Conservation (phyloP, 1,284 basidiomycete species). For the Coniferiporia weirii region DNA sequence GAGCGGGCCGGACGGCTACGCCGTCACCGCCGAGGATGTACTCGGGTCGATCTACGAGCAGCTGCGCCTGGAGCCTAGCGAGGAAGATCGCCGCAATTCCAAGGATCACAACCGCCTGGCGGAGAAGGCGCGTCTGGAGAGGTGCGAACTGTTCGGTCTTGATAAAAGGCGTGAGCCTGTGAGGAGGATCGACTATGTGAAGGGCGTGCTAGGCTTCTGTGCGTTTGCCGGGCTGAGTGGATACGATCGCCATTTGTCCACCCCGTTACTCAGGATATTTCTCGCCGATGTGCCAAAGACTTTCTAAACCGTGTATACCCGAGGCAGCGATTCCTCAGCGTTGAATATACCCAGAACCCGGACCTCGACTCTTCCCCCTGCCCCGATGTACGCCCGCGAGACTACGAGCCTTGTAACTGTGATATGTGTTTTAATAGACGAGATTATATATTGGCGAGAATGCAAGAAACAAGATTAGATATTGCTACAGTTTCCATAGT, state of each 20-base stretch:
- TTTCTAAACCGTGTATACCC: constrained; percentile 6
- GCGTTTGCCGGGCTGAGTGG: constrained; percentile 10
- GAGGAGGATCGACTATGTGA: constrained; percentile 13
- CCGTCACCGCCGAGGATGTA: constrained; percentile 15
- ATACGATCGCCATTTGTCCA: constrained; percentile 10
- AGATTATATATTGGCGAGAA: no score
- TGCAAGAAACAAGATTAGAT: neutral
- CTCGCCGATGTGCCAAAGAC: neutral
- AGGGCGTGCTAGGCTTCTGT: constrained; percentile 10
- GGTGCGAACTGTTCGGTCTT: constrained; percentile 9
- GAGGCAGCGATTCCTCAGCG: neutral
- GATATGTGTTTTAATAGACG: no score
- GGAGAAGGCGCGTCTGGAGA: constrained; percentile 1
- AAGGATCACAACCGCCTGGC: constrained; percentile 7
- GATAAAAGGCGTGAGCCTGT: constrained; percentile 1
- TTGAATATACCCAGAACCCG: neutral
- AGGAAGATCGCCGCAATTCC: constrained; percentile 1
- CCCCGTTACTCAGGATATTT: constrained; percentile 8
- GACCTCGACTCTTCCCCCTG: no score
- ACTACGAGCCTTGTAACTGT: no score
- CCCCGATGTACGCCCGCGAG: no score
- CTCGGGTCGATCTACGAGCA: constrained; percentile 10
- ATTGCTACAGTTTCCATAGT: neutral
- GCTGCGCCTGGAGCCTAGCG: neutral
- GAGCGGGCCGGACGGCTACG: constrained; percentile 4